phyloP scores from a whole-genome alignment of 768 basidiomycete species.

The Mycena pura region DNA sequence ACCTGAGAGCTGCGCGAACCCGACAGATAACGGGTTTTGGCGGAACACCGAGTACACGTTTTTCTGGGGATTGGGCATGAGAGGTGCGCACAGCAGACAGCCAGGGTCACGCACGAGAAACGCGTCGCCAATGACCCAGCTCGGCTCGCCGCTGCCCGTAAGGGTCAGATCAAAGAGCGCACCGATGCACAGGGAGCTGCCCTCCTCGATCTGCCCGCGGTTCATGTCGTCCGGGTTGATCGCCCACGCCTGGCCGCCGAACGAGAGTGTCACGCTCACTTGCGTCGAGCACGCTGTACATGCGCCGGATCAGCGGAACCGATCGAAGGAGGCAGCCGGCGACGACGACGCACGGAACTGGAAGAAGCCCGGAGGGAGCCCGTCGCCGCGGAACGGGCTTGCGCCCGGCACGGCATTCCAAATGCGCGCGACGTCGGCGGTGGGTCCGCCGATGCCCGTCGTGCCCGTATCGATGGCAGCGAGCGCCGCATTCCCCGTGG shows the following conservation, averaged over 20 bases:
- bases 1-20: constrained; percentile 51
- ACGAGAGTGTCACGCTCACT: constrained; percentile 38
- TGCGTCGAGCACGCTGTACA: constrained; percentile 42
- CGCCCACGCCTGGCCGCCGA: constrained; percentile 81
- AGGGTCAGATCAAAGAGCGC: constrained; percentile 71
- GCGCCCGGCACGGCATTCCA: constrained; percentile 73
- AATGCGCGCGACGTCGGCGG: constrained; percentile 62
- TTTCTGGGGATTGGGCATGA: constrained; percentile 42
- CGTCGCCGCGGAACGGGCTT: constrained; percentile 40
- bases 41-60: constrained; percentile 62
- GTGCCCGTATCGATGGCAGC: constrained; percentile 96
- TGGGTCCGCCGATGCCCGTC: constrained; percentile 89
- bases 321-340: too few relatives aligned
- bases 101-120: constrained; percentile 65
- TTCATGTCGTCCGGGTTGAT: constrained; percentile 84
- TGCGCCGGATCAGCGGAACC: not conserved
- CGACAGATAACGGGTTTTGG: constrained; percentile 52
- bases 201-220: constrained; percentile 56
- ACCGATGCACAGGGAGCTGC: constrained; percentile 57
- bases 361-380: constrained; percentile 77
- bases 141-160: constrained; percentile 58
- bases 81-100: constrained; percentile 28
- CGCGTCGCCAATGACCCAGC: constrained; percentile 75
- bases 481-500: constrained; percentile 50
- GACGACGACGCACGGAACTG: constrained; percentile 66